Base-by-base conservation (phyloP, 192 early-diverging fungal species). In the Glomus cerebriforme region DNA sequence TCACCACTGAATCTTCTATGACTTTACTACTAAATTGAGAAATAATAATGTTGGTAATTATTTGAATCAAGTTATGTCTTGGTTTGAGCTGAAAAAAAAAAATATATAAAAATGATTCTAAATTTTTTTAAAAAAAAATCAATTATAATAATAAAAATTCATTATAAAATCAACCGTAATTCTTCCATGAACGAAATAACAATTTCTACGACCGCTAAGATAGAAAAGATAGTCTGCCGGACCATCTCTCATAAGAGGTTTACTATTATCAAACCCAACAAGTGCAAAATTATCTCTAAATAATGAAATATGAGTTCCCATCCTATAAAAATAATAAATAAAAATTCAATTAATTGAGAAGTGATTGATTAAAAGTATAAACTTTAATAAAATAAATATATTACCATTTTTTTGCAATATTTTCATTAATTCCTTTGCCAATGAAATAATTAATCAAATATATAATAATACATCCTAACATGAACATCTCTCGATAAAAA, bases 1-100 rank as follows among this genome's bases (percentile, higher is more conserved):
- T 39, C 9, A 68, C 66, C 17, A 68, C 66, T 31, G 66, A 24
- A 35, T 68, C 66, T 10, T 15, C 34, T 68, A 68, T 22, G 9
- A 10, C 2, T n/a, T 68, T 68, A n/a, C 66, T 68, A 7, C 66
- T 68, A 68, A 68, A 68, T 68, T 68, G 66, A 37, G 66, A 68
- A 35, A 34, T 68, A 68, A 68, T 8, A 37, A 68, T 9, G n/a
- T 68, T 68, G 17, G 66, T 22, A 3, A 68, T 37, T 7, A 7
- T 35, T 68, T 68, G 32, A 68, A 68, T 31, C 22, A 68, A 19
- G 8, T 68, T n/a, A 68, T 68, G 66, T 10, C 34, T 31, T 37
- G 66, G 34, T 22, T 68, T 68, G 39, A 68, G 66, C 66, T 37
- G 15, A 10, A 35, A 0, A 60, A 60, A 26, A 26, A 60, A 60